Percentiles rank a stretch among this genome's conserved stretches.
phyloP scores from a whole-genome alignment of 106 monocot species.

The Agapanthus africanus region DNA sequence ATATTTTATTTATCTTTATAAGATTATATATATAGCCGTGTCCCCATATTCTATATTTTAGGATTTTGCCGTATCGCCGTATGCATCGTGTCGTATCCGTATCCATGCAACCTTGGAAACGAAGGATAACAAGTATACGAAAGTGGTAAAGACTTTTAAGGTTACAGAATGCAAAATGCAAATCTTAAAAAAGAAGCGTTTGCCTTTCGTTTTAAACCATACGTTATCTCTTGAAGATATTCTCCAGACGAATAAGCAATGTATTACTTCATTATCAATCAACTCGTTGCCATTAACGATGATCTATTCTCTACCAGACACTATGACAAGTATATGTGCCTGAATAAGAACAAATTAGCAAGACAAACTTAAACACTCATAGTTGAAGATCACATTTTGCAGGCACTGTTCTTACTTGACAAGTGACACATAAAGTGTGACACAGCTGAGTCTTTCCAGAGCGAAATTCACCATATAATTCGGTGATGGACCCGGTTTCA shows the following conservation, averaged over 20 bases:
- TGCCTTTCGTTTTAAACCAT: not conserved
- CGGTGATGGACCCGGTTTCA: slow-evolving; percentile 99
- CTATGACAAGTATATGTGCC: not conserved
- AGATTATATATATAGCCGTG: too few species aligned
- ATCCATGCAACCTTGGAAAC: too few species aligned
- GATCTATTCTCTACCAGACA: not conserved
- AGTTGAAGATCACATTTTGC: not conserved
- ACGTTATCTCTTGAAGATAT: not conserved
- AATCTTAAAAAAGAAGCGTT: not conserved
- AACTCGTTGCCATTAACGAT: not conserved
- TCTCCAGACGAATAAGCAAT: not conserved
- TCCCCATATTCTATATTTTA: too few species aligned
- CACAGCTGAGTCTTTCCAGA: slow-evolving; percentile 92
- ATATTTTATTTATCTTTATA: too few species aligned
- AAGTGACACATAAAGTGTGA: slow-evolving; percentile 94
- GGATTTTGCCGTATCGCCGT: too few species aligned
- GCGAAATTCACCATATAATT: slow-evolving; percentile 92
- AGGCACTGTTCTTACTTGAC: slow-evolving; percentile 46
- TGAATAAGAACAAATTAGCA: not conserved
- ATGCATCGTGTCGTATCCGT: too few species aligned
- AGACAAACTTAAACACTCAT: not conserved
- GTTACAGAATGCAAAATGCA: not conserved
- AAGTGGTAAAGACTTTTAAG: not conserved
- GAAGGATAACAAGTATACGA: not conserved
- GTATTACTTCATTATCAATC: not conserved